phyloP scores from a whole-genome alignment of 495 filamentous ascomycete species.

The Penicillium longicatenatum region DNA sequence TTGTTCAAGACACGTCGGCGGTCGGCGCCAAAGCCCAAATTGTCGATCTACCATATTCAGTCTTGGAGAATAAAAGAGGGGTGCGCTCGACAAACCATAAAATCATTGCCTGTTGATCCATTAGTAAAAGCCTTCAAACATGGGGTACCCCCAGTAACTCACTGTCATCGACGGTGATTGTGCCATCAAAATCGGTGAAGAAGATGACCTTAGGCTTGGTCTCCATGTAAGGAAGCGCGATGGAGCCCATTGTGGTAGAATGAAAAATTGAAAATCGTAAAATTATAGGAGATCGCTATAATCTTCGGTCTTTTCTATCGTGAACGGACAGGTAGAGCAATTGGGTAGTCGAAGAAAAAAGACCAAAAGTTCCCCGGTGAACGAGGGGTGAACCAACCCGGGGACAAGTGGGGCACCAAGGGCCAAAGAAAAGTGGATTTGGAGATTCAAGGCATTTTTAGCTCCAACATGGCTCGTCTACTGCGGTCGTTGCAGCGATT shows the following conservation, averaged over 20 bases:
- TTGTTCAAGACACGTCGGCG: conserved; percentile 66
- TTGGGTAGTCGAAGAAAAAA: conserved; percentile 11
- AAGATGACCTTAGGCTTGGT: conserved; percentile 84
- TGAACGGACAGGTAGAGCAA: conserved; percentile 5
- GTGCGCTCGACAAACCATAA: conserved; percentile 54
- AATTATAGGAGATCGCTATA: not conserved
- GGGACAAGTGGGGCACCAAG: conserved; percentile 20
- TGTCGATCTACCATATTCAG: conserved; percentile 67
- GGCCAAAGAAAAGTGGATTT: conserved; percentile 9
- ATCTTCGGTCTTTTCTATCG: not conserved
- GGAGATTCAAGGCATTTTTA: conserved; percentile 14
- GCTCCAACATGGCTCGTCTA: conserved; percentile 41
- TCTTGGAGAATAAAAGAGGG: conserved; percentile 3
- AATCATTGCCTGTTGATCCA: conserved; percentile 73
- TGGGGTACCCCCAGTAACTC: conserved; percentile 26
- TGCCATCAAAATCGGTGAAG: conserved; percentile 98
- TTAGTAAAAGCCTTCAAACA: conserved; percentile 19
- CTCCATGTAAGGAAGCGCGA: conserved; percentile 51
- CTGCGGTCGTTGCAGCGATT: conserved; percentile 39
- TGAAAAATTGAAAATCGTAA: not conserved
- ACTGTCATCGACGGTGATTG: conserved; percentile 87
- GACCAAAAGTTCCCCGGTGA: conserved; percentile 8
- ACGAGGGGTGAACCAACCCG: conserved; percentile 18
- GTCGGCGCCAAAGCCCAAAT: conserved; percentile 74
- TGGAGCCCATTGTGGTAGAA: conserved; percentile 38